phyloP scores from a whole-genome alignment of 179 eudicot species.

The Dionaea muscipula region DNA sequence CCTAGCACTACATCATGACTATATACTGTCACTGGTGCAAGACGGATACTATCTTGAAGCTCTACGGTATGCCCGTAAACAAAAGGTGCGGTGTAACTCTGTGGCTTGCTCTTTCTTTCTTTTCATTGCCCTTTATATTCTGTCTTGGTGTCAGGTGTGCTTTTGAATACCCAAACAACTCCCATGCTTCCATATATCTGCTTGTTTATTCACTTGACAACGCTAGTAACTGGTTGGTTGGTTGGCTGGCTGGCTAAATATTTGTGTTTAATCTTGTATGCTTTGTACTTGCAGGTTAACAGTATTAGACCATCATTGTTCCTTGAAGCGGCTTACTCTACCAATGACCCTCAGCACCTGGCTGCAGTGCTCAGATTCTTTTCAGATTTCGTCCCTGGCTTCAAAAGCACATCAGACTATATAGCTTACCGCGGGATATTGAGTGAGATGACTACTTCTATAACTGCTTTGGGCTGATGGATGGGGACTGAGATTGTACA shows the following conservation, averaged over 20 bases:
- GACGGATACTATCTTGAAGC: conserved; percentile 93
- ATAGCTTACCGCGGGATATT: conserved; percentile 42
- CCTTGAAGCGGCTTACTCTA: conserved; percentile 75
- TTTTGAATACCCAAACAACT: too few relatives aligned
- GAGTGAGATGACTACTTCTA: conserved; percentile 42
- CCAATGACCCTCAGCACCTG: conserved; percentile 64
- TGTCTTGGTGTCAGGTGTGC: too few relatives aligned
- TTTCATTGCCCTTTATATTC: too few relatives aligned
- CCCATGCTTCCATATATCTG: too few relatives aligned
- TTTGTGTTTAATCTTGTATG: background rate
- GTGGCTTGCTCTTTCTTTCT: background rate
- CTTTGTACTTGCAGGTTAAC: conserved; percentile 42
- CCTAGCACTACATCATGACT: conserved; percentile 71
- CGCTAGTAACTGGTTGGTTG: too few relatives aligned
- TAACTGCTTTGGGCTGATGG: conserved; percentile 7
- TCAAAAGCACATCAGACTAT: conserved; percentile 62
- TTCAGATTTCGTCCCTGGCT: conserved; percentile 76
- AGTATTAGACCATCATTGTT: conserved; percentile 66
- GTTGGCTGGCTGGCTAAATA: background rate
- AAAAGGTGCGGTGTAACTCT: conserved; percentile 38
- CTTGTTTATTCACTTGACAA: too few relatives aligned
- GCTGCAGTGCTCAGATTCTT: conserved; percentile 84
- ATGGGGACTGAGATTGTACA: too few relatives aligned
- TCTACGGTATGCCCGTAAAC: conserved; percentile 74
- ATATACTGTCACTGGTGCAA: conserved; percentile 55